Percentiles rank a stretch among this genome's conserved stretches.
These are phyloP conservation scores for Microsporum audouinii DNA, from an alignment of 2,329 filamentous ascomycete species.

Conservation along the genomic window DNA sequence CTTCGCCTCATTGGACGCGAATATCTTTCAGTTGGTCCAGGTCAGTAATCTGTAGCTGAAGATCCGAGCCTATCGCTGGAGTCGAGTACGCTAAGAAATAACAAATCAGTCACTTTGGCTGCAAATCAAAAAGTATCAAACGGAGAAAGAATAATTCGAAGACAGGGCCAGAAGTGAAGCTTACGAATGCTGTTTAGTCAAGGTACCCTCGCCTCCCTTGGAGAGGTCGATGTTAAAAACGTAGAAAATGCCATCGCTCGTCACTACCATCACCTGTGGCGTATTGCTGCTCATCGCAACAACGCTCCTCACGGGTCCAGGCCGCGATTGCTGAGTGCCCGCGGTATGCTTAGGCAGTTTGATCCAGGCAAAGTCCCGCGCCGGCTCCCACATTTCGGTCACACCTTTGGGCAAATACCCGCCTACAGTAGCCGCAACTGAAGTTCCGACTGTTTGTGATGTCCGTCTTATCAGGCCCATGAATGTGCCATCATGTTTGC, in stretches of 20 bases:
- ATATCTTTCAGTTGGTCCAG: background rate
- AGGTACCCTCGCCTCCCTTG: slow-evolving; percentile 78
- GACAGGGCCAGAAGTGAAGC: slow-evolving; percentile 28
- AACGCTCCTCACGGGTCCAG: slow-evolving; percentile 65
- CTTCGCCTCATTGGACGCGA: background rate
- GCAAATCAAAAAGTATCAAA: background rate
- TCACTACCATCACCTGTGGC: slow-evolving; percentile 96
- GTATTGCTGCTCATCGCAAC: slow-evolving; percentile 93
- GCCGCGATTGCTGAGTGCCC: slow-evolving; percentile 21
- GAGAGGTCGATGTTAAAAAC: slow-evolving; percentile 94
- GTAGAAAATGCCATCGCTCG: slow-evolving; percentile 88
- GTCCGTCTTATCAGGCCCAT: slow-evolving; percentile 87
- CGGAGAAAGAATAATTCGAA: background rate
- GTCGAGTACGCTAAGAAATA: slow-evolving; percentile 30
- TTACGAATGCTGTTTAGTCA: slow-evolving; percentile 89
- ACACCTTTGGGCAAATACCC: slow-evolving; percentile 88
- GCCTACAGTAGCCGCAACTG: slow-evolving; percentile 76
- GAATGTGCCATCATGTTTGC: slow-evolving; percentile 60
- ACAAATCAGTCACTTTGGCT: background rate
- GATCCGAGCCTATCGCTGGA: slow-evolving; percentile 34
- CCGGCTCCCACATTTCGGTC: slow-evolving; percentile 94
- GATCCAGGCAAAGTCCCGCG: slow-evolving; percentile 91
- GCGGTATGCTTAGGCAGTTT: slow-evolving; percentile 60
- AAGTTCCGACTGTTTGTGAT: slow-evolving; percentile 83
- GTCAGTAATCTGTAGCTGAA: background rate